phyloP scores from a whole-genome alignment of 495 filamentous ascomycete genomes.

The Penicillium canescens region DNA sequence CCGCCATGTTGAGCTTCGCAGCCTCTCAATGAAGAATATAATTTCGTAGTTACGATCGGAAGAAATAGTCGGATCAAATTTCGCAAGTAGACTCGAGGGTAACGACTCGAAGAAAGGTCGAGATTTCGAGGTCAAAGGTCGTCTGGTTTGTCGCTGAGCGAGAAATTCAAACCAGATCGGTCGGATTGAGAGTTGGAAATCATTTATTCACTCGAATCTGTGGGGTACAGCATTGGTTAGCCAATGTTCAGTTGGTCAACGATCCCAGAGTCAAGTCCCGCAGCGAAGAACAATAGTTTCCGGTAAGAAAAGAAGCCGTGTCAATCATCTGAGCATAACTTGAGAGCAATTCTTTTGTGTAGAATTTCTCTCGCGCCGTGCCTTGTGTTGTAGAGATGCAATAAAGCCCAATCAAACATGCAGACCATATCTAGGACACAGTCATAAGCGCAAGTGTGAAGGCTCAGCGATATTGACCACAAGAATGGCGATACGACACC shows the following conservation, averaged over 20 bases:
- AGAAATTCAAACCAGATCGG: conserved; percentile 28
- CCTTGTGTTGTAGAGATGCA: neutral
- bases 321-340: neutral
- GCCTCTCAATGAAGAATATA: conserved; percentile 4
- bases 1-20: conserved; percentile 31
- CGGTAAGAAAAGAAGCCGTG: neutral
- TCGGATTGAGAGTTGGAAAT: conserved; percentile 22
- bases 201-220: conserved; percentile 31
- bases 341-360: neutral
- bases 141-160: conserved; percentile 23
- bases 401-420: neutral
- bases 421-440: neutral
- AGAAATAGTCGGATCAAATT: neutral
- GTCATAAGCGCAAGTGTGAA: neutral
- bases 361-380: neutral
- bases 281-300: neutral
- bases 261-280: neutral
- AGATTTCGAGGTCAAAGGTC: conserved; percentile 25
- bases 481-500: too few species aligned
- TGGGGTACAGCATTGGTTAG: conserved; percentile 13
- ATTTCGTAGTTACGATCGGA: neutral
- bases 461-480: too few species aligned
- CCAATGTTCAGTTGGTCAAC: conserved; percentile 2
- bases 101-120: conserved; percentile 5
- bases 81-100: neutral